Percentiles rank a stretch among this genome's conserved stretches.
Conservation (phyloP, 768 basidiomycete genomes). For the Collybia sp. region DNA sequence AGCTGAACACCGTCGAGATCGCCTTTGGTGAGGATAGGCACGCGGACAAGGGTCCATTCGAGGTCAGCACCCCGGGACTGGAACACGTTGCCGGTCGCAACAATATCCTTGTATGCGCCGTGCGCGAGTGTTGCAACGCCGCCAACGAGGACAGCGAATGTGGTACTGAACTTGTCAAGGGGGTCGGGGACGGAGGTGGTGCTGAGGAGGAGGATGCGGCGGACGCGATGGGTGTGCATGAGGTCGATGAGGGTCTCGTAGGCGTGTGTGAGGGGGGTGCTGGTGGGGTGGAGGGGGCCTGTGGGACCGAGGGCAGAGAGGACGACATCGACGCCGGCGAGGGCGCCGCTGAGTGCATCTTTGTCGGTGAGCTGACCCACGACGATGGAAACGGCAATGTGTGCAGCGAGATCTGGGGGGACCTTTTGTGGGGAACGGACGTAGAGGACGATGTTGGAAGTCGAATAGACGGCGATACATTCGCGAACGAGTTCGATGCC, state of each 20-base stretch:
- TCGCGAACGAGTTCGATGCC: slow-evolving; percentile 57
- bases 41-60: slow-evolving; percentile 68
- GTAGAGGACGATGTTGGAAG: slow-evolving; percentile 48
- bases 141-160: slow-evolving; percentile 38
- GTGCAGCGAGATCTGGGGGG: slow-evolving; percentile 40
- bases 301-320: slow-evolving; percentile 63
- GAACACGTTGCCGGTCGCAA: slow-evolving; percentile 56
- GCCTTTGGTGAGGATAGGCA: slow-evolving; percentile 48
- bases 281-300: slow-evolving; percentile 33
- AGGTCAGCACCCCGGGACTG: slow-evolving; percentile 42
- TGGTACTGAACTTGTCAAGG: slow-evolving; percentile 49
- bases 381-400: slow-evolving; percentile 42
- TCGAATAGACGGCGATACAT: slow-evolving; percentile 35
- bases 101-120: slow-evolving; percentile 64
- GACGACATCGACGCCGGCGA: slow-evolving; percentile 56
- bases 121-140: slow-evolving; percentile 37
- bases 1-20: slow-evolving; percentile 39
- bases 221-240: slow-evolving; percentile 49
- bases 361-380: slow-evolving; percentile 54
- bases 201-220: slow-evolving; percentile 61
- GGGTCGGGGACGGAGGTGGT: slow-evolving; percentile 63
- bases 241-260: slow-evolving; percentile 50
- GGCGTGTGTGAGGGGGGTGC: slow-evolving; percentile 58
- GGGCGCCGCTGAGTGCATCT: slow-evolving; percentile 42
- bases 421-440: slow-evolving; percentile 64